Evolutionary conservation across 2,329 filamentous ascomycete genomes (phyloP).

Genomic region (Fusarium sp.): DNA sequence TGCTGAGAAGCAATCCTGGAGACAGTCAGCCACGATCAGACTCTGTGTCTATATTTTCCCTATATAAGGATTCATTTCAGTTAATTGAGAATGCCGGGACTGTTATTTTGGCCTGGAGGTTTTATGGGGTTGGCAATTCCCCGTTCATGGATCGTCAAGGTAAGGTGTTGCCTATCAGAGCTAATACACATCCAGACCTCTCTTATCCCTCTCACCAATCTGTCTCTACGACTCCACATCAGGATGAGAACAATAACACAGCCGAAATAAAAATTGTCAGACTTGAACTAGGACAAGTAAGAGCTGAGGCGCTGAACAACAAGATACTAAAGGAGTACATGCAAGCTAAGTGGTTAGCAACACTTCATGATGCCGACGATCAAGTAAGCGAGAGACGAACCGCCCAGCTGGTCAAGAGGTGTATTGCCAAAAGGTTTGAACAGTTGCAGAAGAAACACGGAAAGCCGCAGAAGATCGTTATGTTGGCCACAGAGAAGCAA

Average conservation of each 20-base stretch:
- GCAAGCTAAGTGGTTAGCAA: background rate
- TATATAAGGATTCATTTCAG: background rate
- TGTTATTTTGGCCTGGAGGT: background rate
- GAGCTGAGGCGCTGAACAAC: background rate
- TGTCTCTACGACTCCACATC: too few relatives aligned
- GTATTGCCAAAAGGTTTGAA: background rate
- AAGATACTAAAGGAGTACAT: background rate
- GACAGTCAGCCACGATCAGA: background rate
- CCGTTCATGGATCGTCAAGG: background rate
- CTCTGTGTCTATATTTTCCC: background rate
- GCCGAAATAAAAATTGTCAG: background rate
- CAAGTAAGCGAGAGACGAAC: fast-evolving
- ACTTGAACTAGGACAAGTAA: background rate
- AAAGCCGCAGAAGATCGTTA: background rate
- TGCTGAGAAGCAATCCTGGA: background rate
- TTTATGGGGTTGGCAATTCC: background rate
- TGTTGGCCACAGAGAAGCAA: background rate
- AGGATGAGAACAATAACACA: fast-evolving
- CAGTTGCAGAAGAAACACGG: background rate
- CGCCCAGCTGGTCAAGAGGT: background rate
- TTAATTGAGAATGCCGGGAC: background rate
- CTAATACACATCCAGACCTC: background rate
- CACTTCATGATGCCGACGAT: background rate
- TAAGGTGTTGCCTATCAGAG: background rate
- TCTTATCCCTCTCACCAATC: too few relatives aligned